Percentiles rank a stretch among this genome's conserved stretches.
Evolutionary conservation across 139 green algal species (phyloP).

Genomic region (Raphidocelis subcapitata): DNA sequence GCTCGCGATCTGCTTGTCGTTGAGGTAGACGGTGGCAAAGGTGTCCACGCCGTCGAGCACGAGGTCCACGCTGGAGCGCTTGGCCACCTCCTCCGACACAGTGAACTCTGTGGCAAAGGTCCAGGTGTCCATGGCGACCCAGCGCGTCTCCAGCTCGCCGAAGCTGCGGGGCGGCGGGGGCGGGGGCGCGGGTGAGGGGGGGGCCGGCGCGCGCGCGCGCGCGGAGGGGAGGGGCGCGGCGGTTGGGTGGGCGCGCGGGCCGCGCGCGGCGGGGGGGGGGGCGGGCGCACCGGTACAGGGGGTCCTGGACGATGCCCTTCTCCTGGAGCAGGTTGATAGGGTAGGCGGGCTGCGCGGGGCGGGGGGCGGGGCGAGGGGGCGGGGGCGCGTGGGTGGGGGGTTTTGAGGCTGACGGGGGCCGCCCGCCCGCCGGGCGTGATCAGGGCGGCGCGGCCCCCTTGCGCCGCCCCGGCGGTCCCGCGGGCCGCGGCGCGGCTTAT

Average conservation of each 20-base stretch:
- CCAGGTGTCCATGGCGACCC: conserved; percentile 62
- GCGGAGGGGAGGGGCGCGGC: not conserved
- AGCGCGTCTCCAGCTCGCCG: conserved; percentile 52
- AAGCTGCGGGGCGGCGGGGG: conserved; percentile 37
- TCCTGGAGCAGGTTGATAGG: conserved; percentile 12
- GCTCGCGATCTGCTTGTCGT: conserved; percentile 27
- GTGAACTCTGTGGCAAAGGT: conserved; percentile 43
- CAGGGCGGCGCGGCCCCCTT: too few species aligned
- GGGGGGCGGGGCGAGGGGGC: too few species aligned
- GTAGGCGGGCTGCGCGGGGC: conserved; percentile 2
- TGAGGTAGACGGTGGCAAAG: conserved; percentile 48
- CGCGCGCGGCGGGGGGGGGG: not conserved
- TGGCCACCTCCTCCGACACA: not conserved
- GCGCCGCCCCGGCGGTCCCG: too few species aligned
- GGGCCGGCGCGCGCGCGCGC: too few species aligned
- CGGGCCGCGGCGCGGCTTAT: too few species aligned
- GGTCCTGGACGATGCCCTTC: conserved; percentile 15
- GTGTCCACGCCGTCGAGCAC: conserved; percentile 46
- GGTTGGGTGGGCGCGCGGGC: not conserved
- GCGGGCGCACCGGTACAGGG: conserved; percentile 15
- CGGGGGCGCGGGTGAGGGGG: too few species aligned
- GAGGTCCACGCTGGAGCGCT: conserved; percentile 24
- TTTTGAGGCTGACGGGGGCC: too few species aligned
- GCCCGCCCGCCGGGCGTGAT: too few species aligned
- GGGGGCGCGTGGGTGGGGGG: too few species aligned